A percentile compares a stretch with the other conserved stretches of the same genome.
phyloP scores from a whole-genome alignment of 1,284 basidiomycete genomes.

The Cutaneotrichosporon cyanovorans region DNA sequence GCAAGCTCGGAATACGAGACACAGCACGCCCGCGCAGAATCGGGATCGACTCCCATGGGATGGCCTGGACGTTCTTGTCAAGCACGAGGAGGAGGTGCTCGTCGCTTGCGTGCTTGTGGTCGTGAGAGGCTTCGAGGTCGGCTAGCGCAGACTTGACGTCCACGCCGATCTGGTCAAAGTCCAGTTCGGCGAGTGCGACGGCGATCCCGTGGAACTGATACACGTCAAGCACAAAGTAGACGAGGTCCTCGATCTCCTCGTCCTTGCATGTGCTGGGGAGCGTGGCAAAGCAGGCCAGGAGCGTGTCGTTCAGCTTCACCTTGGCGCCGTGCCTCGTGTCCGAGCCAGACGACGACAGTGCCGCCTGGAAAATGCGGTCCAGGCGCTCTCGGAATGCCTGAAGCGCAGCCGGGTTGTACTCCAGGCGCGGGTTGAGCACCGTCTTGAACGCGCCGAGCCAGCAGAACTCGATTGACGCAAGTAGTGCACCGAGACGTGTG shows the following conservation, averaged over 20 bases:
- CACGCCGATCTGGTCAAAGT: constrained; percentile 62
- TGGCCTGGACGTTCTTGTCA: constrained; percentile 78
- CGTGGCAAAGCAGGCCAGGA: constrained; percentile 79
- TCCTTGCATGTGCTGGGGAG: constrained; percentile 73
- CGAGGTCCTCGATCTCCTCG: constrained; percentile 90
- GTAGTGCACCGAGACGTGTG: constrained; percentile 61
- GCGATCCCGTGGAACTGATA: constrained; percentile 88
- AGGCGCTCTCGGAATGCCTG: constrained; percentile 57
- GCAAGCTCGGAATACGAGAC: constrained; percentile 80
- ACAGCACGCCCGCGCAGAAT: constrained; percentile 73
- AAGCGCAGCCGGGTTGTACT: constrained; percentile 50
- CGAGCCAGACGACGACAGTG: constrained; percentile 53
- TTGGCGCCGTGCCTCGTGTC: constrained; percentile 43
- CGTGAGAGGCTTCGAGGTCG: constrained; percentile 53
- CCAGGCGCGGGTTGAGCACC: constrained; percentile 57
- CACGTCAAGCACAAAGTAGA: constrained; percentile 88
- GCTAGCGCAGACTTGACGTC: constrained; percentile 53
- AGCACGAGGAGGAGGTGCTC: constrained; percentile 79
- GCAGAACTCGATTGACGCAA: constrained; percentile 83
- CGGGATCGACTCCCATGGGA: constrained; percentile 96
- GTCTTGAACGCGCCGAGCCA: constrained; percentile 99
- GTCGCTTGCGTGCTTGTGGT: background rate
- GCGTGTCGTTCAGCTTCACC: constrained; percentile 56
- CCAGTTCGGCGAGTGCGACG: constrained; percentile 84
- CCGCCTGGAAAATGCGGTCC: constrained; percentile 65